Evolutionary conservation across 768 basidiomycete genomes (phyloP), one percentile per base, ranked within the genome.

Genomic region (Leccinellum rugosiceps): DNA sequence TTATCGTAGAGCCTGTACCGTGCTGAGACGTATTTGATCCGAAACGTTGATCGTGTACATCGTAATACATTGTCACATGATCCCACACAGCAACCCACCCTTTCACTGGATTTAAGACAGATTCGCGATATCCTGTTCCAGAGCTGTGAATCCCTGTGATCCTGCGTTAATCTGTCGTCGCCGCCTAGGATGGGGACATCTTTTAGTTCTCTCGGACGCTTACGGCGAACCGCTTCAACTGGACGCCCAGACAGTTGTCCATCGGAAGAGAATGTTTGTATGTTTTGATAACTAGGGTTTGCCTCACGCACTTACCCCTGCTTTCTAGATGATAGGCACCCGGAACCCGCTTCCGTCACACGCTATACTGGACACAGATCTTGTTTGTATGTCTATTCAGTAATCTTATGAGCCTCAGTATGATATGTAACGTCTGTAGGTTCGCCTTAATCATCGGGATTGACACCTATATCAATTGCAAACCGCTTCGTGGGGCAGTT

Each of bases 381-480:
- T 19, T 6, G 17, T 38, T 10, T 38, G 38, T 38, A 38, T n/a
- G 21, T 30, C 19, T 30, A 28, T 19, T 9, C 47, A 30, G n/a
- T 48, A 4, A 17, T 19, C 4, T 30, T 2, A n/a, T 6, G 17
- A 25, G 8, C 9, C 3, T n/a, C 3, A n/a, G n/a, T n/a, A 30
- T n/a, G n/a, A 5, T 11, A 30, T 30, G n/a, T 30, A n/a, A n/a
- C 28, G 17, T 17, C n/a, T 2, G 9, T n/a, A 30, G 47, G 46
- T 75, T 77, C 15, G 76, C 77, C 7, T 68, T 80, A 23, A 67
- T 78, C 52, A 76, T 80, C 41, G 79, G 78, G 11, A 79, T 80
- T 53, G 71, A 79, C 57, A 32, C 65, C 49, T 80, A 80, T 48
- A 28, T 17, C 30, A 57, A 64, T 32, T 64, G 65, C 55, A 28